These are phyloP conservation scores for Musa balbisiana DNA, from an alignment of 202 grass and related monocot species.

Conservation along the genomic window DNA sequence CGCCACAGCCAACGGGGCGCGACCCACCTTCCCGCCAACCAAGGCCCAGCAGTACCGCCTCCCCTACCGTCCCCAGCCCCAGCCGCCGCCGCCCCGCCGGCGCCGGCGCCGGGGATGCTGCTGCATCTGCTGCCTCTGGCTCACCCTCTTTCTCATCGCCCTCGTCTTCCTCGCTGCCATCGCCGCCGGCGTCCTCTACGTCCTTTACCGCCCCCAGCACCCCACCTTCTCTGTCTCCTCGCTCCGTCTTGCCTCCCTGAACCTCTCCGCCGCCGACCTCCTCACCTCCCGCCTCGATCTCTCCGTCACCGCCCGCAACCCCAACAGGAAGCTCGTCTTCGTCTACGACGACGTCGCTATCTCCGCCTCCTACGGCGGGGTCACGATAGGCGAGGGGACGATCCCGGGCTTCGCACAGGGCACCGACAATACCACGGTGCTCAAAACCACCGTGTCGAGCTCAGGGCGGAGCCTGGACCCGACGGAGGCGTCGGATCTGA, in stretches of 20 bases:
- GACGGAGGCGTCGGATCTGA: neutral
- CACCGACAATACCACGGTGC: neutral
- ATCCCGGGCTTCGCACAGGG: neutral
- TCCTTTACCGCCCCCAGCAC: neutral
- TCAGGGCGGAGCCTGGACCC: neutral
- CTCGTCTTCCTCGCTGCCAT: neutral
- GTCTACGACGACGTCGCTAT: conserved; percentile 5
- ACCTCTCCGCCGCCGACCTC: neutral
- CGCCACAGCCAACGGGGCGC: no score
- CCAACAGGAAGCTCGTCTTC: neutral
- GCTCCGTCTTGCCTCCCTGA: neutral
- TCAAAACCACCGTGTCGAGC: neutral
- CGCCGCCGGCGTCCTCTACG: neutral
- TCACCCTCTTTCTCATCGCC: neutral
- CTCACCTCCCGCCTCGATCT: conserved; percentile 7
- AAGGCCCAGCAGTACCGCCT: neutral
- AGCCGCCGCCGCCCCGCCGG: neutral
- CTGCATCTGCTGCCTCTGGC: neutral
- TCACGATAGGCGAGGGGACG: neutral
- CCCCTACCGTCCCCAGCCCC: neutral
- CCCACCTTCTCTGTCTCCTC: neutral
- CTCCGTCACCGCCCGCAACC: neutral
- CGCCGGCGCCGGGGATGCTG: neutral
- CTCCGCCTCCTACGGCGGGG: neutral
- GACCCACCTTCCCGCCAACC: neutral